Evolutionary conservation across 1,284 basidiomycete genomes (phyloP).

Genomic region (Tremellales sp.): DNA sequence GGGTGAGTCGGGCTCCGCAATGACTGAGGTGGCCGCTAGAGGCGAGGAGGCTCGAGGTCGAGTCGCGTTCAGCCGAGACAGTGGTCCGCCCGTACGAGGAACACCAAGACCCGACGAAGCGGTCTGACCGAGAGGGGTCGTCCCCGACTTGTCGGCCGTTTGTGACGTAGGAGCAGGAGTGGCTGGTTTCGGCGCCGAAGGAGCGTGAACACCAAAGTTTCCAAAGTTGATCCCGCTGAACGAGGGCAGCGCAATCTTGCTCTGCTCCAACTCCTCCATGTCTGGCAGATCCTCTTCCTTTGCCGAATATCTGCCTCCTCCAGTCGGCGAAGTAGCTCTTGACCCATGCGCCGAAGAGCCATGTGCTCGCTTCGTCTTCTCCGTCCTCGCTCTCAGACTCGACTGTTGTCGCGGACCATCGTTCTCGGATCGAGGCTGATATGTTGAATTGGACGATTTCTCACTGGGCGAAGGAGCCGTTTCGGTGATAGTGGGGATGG

Average conservation of each 20-base stretch:
- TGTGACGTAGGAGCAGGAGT: background rate
- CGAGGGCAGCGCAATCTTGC: conserved; percentile 35
- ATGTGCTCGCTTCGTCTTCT: conserved; percentile 36
- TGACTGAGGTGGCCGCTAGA: conserved; percentile 33
- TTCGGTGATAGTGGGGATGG: conserved; percentile 35
- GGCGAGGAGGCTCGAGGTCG: conserved; percentile 43
- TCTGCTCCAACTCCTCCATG: conserved; percentile 41
- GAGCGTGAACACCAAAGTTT: conserved; percentile 9
- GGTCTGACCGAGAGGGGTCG: background rate
- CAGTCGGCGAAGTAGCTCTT: conserved; percentile 30
- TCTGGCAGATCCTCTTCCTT: conserved; percentile 45
- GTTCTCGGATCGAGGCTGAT: conserved; percentile 30
- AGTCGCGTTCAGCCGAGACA: conserved; percentile 24
- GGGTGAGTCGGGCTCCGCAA: conserved; percentile 39
- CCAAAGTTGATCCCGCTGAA: conserved; percentile 38
- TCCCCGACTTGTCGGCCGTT: background rate
- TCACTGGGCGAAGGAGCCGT: conserved; percentile 40
- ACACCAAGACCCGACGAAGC: conserved; percentile 7
- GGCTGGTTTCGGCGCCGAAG: conserved; percentile 3
- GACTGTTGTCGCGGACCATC: conserved; percentile 29
- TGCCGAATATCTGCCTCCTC: conserved; percentile 41
- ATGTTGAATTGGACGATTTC: conserved; percentile 8
- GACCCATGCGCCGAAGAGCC: conserved; percentile 37
- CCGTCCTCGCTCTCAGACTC: conserved; percentile 35
- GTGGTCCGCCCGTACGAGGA: conserved; percentile 15